Percentiles rank a stretch among this genome's conserved stretches.
These are phyloP conservation scores for Boletales sp. DNA, from an alignment of 768 basidiomycete genomes.

Conservation along the genomic window DNA sequence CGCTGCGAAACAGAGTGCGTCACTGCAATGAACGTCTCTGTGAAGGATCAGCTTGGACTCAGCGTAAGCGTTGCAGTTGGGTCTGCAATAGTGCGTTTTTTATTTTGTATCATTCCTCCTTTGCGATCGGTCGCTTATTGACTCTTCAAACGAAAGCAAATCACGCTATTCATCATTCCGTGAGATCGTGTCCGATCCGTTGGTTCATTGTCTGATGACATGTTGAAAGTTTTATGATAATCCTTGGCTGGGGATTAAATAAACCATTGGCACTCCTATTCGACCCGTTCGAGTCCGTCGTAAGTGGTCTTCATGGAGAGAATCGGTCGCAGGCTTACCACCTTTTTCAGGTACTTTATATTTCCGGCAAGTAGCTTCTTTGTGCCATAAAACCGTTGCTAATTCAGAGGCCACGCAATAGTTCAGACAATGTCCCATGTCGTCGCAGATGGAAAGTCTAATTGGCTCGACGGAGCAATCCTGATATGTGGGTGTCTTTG, in stretches of 20 bases:
- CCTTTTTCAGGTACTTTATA: slow-evolving; percentile 31
- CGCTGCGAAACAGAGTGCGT: slow-evolving; percentile 59
- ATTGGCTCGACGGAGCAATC: slow-evolving; percentile 79
- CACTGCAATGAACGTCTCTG: slow-evolving; percentile 86
- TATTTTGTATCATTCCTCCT: neutral
- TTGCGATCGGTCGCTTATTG: neutral
- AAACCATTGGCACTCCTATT: slow-evolving; percentile 81
- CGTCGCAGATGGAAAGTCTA: slow-evolving; percentile 76
- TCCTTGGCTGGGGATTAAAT: slow-evolving; percentile 75
- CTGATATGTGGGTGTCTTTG: slow-evolving; percentile 54
- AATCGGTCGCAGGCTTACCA: slow-evolving; percentile 7
- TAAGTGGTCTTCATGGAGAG: slow-evolving; percentile 23
- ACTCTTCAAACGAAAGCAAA: slow-evolving; percentile 50
- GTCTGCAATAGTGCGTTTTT: slow-evolving; percentile 59
- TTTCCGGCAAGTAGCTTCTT: slow-evolving; percentile 32
- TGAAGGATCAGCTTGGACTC: slow-evolving; percentile 77
- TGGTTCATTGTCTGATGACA: neutral
- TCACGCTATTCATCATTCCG: slow-evolving; percentile 83
- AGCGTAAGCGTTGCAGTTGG: slow-evolving; percentile 84
- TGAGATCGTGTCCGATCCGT: slow-evolving; percentile 31
- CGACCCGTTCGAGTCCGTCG: slow-evolving; percentile 85
- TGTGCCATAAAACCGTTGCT: slow-evolving; percentile 29
- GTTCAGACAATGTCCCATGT: slow-evolving; percentile 85
- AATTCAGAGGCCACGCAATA: slow-evolving; percentile 20
- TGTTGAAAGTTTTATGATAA: slow-evolving; percentile 58